phyloP scores from a whole-genome alignment of 768 basidiomycete species.

The Mycena crocata region DNA sequence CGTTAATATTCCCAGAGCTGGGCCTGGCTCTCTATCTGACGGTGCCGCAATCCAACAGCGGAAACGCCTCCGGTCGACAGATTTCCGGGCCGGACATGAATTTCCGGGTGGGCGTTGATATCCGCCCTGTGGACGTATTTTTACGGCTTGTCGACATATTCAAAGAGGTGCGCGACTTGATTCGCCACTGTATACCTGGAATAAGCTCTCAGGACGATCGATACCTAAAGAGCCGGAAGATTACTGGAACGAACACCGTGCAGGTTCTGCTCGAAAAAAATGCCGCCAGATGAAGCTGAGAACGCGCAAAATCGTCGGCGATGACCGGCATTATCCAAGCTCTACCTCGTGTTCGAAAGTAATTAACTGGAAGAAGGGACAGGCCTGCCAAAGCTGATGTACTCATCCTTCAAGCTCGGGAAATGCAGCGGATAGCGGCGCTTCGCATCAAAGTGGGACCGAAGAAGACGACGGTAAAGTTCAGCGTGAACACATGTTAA shows the following conservation, averaged over 20 bases:
- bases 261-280: slow-evolving; percentile 4
- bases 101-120: slow-evolving; percentile 26
- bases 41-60: slow-evolving; percentile 30
- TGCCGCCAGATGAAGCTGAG: slow-evolving; percentile 4
- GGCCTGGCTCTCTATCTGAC: too few relatives aligned
- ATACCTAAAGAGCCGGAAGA: slow-evolving; percentile 20
- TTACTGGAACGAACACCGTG: slow-evolving; percentile 1
- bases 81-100: slow-evolving; percentile 23
- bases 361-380: slow-evolving; percentile 22
- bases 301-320: slow-evolving; percentile 20
- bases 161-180: slow-evolving; percentile 8
- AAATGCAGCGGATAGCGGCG: slow-evolving; percentile 31
- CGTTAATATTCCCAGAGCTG: too few relatives aligned
- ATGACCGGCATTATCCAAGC: slow-evolving; percentile 17
- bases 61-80: slow-evolving; percentile 32
- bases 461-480: slow-evolving; percentile 24
- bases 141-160: not conserved
- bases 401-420: slow-evolving; percentile 31
- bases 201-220: slow-evolving; percentile 5
- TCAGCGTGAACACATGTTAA: slow-evolving; percentile 24
- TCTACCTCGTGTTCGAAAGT: slow-evolving; percentile 26
- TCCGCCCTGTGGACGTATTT: slow-evolving; percentile 28
- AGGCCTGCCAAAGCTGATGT: slow-evolving; percentile 27
- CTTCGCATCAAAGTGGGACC: slow-evolving; percentile 23
- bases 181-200: slow-evolving; percentile 10